These are phyloP conservation scores for Xerophyta viscosa DNA, from an alignment of 106 monocot genomes.

Conservation along the genomic window DNA sequence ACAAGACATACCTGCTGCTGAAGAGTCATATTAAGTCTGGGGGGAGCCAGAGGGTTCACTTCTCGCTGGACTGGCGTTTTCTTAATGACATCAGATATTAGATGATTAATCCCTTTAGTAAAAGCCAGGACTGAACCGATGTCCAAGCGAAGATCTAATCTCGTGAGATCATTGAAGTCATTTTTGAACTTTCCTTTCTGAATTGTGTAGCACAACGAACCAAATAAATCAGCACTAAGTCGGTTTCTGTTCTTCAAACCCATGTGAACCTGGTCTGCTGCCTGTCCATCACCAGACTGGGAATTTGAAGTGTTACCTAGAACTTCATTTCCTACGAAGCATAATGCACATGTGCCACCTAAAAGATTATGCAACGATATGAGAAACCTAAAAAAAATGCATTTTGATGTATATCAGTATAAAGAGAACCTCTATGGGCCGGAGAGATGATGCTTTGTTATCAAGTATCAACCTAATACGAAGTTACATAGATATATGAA, in stretches of 20 bases:
- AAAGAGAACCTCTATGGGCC: no score
- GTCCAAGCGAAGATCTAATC: slow-evolving; percentile 70
- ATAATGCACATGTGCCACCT: slow-evolving; percentile 65
- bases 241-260: slow-evolving; percentile 23
- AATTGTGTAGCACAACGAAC: slow-evolving; percentile 50
- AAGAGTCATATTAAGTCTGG: slow-evolving; percentile 53
- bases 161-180: slow-evolving; percentile 65
- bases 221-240: slow-evolving; percentile 64
- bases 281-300: slow-evolving; percentile 4
- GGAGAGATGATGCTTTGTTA: no score
- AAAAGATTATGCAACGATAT: slow-evolving; percentile 1
- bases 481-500: no score
- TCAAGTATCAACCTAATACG: no score
- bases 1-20: slow-evolving; percentile 66
- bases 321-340: slow-evolving; percentile 31
- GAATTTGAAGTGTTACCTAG: slow-evolving; percentile 6
- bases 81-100: slow-evolving; percentile 24
- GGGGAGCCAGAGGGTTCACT: slow-evolving; percentile 48
- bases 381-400: background rate
- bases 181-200: slow-evolving; percentile 73
- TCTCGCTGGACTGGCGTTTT: slow-evolving; percentile 21
- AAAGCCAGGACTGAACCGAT: slow-evolving; percentile 50
- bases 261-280: background rate
- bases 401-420: no score
- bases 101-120: slow-evolving; percentile 31